phyloP scores from a whole-genome alignment of 1,284 basidiomycete genomes.

The Anthracocystis panici-leucophaei region DNA sequence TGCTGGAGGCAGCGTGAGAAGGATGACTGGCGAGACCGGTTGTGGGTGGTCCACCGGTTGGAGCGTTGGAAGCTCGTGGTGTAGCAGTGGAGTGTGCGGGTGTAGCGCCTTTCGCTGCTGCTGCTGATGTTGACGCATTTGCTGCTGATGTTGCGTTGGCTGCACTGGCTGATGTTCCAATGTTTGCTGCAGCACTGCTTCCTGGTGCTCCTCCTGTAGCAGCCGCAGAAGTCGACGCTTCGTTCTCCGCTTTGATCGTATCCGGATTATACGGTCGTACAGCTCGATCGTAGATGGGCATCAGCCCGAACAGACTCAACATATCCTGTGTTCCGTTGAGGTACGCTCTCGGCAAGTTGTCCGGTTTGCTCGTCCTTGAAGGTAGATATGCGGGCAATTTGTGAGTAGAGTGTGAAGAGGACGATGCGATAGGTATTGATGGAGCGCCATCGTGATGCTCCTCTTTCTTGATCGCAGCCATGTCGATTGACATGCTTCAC shows the following conservation, averaged over 20 bases:
- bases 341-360: conserved; percentile 31
- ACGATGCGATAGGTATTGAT: neutral
- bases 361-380: conserved; percentile 35
- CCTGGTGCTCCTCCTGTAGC: neutral
- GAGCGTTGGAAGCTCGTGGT: conserved; percentile 14
- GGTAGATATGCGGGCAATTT: conserved; percentile 36
- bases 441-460: conserved; percentile 14
- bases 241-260: conserved; percentile 24
- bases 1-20: conserved; percentile 28
- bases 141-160: neutral
- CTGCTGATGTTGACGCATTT: neutral
- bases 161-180: neutral
- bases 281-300: conserved; percentile 59
- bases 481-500: conserved; percentile 20
- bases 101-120: conserved; percentile 4
- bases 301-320: conserved; percentile 52
- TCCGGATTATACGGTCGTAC: conserved; percentile 57
- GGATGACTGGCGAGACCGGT: conserved; percentile 13
- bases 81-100: conserved; percentile 12
- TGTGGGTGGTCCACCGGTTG: conserved; percentile 12
- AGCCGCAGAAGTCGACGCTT: conserved; percentile 3
- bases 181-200: neutral
- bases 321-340: conserved; percentile 62
- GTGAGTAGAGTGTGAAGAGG: conserved; percentile 12
- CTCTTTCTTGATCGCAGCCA: conserved; percentile 21